Evolutionary conservation across 257 asterid species (phyloP).

Genomic region (Lycium barbarum): DNA sequence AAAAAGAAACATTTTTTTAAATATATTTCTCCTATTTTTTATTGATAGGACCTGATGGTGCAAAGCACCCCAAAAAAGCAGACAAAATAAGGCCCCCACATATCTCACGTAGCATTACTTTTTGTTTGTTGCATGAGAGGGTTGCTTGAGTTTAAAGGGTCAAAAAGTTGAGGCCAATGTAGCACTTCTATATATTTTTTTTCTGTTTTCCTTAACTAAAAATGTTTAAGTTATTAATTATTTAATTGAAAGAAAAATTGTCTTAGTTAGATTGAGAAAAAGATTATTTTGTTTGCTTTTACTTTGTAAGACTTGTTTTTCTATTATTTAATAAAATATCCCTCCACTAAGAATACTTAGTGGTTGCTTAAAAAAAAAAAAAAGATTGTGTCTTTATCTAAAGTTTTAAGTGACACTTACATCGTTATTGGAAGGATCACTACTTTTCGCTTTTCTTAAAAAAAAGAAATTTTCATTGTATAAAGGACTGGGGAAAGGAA

Average conservation of each 20-base stretch:
- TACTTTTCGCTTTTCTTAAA: no score
- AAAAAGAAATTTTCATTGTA: no score
- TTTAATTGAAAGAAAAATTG: background rate
- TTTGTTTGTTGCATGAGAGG: conserved; percentile 17
- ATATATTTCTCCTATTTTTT: background rate
- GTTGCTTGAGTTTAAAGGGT: conserved; percentile 1
- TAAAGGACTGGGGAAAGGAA: no score
- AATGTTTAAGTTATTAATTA: background rate
- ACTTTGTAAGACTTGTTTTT: no score
- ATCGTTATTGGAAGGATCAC: no score
- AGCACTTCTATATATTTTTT: background rate
- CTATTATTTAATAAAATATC: no score
- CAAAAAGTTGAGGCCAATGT: conserved; percentile 12
- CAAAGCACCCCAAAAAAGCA: background rate
- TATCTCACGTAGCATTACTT: background rate
- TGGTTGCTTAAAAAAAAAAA: no score
- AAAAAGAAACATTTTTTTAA: no score
- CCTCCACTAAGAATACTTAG: no score
- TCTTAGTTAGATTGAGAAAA: conserved; percentile 5
- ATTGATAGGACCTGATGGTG: conserved; percentile 6
- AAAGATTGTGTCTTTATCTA: no score
- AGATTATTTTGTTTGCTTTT: background rate
- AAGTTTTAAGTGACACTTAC: no score
- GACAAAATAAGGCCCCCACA: conserved; percentile 21
- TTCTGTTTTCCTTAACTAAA: background rate